Conservation (phyloP, 345 rosid species). For the Boechera retrofracta region DNA sequence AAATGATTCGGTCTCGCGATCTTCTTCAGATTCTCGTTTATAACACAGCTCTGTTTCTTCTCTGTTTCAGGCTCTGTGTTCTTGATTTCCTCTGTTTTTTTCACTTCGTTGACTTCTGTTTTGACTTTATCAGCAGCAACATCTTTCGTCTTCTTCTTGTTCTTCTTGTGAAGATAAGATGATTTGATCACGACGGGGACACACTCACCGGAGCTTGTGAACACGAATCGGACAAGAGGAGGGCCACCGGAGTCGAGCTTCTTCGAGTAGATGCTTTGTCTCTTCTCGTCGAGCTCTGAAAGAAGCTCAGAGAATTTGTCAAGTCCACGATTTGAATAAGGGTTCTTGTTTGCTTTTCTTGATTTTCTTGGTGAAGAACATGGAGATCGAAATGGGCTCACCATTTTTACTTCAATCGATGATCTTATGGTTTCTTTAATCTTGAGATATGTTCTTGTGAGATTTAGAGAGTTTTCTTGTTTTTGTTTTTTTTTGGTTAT, state of each 20-base stretch:
- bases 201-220: conserved; percentile 48
- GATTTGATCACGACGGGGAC: conserved; percentile 66
- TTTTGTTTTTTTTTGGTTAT: conserved; percentile 17
- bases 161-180: conserved; percentile 36
- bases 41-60: conserved; percentile 37
- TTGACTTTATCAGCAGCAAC: conserved; percentile 22
- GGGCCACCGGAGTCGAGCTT: conserved; percentile 52
- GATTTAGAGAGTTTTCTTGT: conserved; percentile 12
- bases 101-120: conserved; percentile 28
- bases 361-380: conserved; percentile 51
- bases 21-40: conserved; percentile 42
- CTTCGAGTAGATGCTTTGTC: conserved; percentile 58
- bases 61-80: conserved; percentile 39
- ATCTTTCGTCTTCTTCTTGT: conserved; percentile 2
- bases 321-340: conserved; percentile 70
- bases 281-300: conserved; percentile 64
- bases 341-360: conserved; percentile 59
- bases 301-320: conserved; percentile 75
- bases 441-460: conserved; percentile 17
- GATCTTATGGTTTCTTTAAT: conserved; percentile 25
- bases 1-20: conserved; percentile 53
- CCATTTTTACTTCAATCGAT: conserved; percentile 27
- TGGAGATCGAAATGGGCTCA: conserved; percentile 35
- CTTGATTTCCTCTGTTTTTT: conserved; percentile 32
- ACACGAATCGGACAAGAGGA: conserved; percentile 63